phyloP scores from a whole-genome alignment of 2,329 filamentous ascomycete genomes.

The Xylariaceae sp. region DNA sequence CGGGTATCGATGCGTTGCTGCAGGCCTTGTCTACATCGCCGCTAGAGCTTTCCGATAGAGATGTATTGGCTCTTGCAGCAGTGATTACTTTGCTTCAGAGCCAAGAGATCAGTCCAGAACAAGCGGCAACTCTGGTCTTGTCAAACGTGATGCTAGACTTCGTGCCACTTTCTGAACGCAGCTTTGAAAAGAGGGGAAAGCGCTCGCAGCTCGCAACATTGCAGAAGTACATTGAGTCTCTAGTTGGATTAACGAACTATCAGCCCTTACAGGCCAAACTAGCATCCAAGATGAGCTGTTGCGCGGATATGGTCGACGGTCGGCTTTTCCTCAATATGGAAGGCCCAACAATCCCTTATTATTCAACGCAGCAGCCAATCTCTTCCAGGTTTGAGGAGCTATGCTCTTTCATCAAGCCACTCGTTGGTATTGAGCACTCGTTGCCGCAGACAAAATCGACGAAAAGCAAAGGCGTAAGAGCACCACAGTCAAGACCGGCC shows the following conservation, averaged over 20 bases:
- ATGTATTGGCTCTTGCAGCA: neutral
- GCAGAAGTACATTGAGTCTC: neutral
- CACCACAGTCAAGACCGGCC: neutral
- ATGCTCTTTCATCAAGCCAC: neutral
- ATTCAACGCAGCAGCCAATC: neutral
- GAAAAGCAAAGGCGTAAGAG: neutral
- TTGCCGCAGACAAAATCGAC: no score
- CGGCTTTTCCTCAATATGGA: neutral
- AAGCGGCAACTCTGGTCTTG: neutral
- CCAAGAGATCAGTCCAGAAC: neutral
- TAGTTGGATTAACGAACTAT: neutral
- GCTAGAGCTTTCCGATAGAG: neutral
- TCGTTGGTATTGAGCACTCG: neutral
- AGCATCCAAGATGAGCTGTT: neutral
- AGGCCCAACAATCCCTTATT: neutral
- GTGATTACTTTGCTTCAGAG: neutral
- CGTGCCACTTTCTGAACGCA: neutral
- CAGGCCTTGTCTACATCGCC: neutral
- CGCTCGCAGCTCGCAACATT: neutral
- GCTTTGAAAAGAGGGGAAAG: neutral
- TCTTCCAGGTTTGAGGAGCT: neutral
- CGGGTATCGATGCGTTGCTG: neutral
- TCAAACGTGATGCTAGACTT: neutral
- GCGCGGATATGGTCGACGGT: conserved; percentile 1
- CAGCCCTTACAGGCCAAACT: neutral